Percentiles rank a stretch among this genome's conserved stretches.
Evolutionary conservation across 805 yeast species (phyloP).

Genomic region (Grigorovia yakushimaensis): DNA sequence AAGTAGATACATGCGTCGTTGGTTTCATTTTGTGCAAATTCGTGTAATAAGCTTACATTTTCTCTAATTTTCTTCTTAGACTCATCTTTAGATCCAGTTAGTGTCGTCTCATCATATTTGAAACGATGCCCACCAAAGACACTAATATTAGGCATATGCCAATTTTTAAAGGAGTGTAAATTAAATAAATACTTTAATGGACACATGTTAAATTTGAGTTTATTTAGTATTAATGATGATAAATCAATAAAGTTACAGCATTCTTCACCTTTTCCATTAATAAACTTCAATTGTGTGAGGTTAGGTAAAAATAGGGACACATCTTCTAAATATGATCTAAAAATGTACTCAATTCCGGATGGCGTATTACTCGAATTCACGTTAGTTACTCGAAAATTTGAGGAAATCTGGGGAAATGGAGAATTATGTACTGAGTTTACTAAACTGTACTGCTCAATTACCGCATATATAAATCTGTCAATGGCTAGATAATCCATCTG

Average conservation of each 20-base stretch:
- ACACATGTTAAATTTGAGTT: constrained; percentile 7
- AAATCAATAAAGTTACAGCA: constrained; percentile 17
- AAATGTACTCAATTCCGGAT: constrained; percentile 7
- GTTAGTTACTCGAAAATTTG: neutral
- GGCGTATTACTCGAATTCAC: neutral
- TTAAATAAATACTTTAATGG: constrained; percentile 11
- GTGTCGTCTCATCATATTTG: constrained; percentile 14
- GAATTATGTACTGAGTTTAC: neutral
- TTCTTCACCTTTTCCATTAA: constrained; percentile 7
- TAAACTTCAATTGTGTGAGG: constrained; percentile 9
- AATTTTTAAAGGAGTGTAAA: constrained; percentile 20
- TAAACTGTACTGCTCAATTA: constrained; percentile 5
- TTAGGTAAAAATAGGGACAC: constrained; percentile 9
- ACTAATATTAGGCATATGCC: constrained; percentile 15
- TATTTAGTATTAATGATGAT: constrained; percentile 11
- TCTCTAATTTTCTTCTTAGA: constrained; percentile 8
- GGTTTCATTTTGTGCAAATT: constrained; percentile 13
- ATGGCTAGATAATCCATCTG: constrained; percentile 14
- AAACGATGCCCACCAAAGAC: constrained; percentile 21
- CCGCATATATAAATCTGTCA: constrained; percentile 13
- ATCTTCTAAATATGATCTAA: constrained; percentile 7
- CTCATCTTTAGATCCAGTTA: constrained; percentile 4
- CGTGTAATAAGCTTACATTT: constrained; percentile 12
- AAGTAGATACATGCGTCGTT: constrained; percentile 19
- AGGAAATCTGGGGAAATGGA: neutral